Conservation (phyloP, 768 basidiomycete genomes). For the Phanerodontia chrysosporium region DNA sequence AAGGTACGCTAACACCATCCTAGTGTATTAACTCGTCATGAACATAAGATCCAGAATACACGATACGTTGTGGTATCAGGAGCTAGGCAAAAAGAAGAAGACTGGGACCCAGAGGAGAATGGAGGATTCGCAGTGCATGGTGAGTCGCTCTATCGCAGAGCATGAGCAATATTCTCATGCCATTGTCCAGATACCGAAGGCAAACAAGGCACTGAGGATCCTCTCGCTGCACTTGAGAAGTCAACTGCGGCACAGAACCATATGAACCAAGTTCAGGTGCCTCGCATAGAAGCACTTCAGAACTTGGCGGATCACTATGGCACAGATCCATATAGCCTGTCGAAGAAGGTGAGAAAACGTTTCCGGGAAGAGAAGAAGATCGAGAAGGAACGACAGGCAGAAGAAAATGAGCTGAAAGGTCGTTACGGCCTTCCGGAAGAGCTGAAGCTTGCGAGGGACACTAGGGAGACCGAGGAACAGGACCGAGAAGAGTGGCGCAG, state of each 20-base stretch:
- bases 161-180: neutral
- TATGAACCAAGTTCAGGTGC: constrained; percentile 68
- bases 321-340: constrained; percentile 83
- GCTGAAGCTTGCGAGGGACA: constrained; percentile 62
- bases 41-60: constrained; percentile 63
- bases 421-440: constrained; percentile 74
- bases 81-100: constrained; percentile 91
- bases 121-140: constrained; percentile 90
- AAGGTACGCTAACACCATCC: constrained; percentile 50
- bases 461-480: constrained; percentile 51
- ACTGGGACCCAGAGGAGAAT: constrained; percentile 96
- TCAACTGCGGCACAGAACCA: constrained; percentile 72
- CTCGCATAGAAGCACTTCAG: constrained; percentile 79
- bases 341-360: constrained; percentile 65
- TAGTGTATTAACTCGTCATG: neutral
- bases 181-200: constrained; percentile 60
- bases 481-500: constrained; percentile 63
- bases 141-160: constrained; percentile 28
- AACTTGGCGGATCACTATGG: constrained; percentile 73
- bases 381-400: constrained; percentile 58
- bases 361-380: constrained; percentile 88
- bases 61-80: constrained; percentile 90
- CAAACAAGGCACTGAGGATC: constrained; percentile 62
- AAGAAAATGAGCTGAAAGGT: constrained; percentile 68
- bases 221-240: constrained; percentile 87